These are phyloP conservation scores for Plasmopara viticola DNA, from an alignment of 352 stramenopile genomes.

Conservation along the genomic window DNA sequence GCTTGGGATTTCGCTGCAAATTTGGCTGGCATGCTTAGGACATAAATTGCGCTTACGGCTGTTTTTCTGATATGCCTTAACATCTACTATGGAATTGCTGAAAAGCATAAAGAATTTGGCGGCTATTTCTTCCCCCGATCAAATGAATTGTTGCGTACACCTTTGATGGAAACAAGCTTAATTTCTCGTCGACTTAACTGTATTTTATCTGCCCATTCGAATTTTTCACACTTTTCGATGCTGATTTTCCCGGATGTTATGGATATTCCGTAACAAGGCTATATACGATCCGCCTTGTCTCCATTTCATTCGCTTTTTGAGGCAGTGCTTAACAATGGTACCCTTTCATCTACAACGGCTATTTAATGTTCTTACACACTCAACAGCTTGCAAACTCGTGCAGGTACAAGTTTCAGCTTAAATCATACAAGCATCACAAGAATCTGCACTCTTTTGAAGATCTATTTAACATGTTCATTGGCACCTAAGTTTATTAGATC, in stretches of 20 bases:
- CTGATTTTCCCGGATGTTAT: constrained; percentile 3
- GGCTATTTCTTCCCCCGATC: constrained; percentile 1
- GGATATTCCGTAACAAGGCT: constrained; percentile 9
- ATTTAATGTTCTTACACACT: constrained; percentile 3
- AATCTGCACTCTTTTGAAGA: constrained; percentile 2
- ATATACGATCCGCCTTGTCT: constrained; percentile 1
- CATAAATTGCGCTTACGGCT: constrained; percentile 3
- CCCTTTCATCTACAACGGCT: constrained; percentile 3
- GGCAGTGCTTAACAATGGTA: constrained; percentile 1
- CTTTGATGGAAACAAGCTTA: background rate
- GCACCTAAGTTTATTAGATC: no score
- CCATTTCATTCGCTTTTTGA: background rate
- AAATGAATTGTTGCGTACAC: background rate
- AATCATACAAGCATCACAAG: background rate
- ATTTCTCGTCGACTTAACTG: background rate
- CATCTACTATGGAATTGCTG: constrained; percentile 6
- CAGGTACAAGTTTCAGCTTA: constrained; percentile 1
- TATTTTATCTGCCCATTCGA: background rate
- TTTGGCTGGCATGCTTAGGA: constrained; percentile 1
- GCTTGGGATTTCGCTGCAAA: constrained; percentile 5
- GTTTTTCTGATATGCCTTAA: background rate
- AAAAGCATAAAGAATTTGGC: background rate
- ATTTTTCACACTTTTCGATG: constrained; percentile 7
- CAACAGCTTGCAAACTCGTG: no score
- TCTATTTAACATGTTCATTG: background rate